Conservation (phyloP, 352 stramenopile genomes). For the Globisporangium cystogenes region DNA sequence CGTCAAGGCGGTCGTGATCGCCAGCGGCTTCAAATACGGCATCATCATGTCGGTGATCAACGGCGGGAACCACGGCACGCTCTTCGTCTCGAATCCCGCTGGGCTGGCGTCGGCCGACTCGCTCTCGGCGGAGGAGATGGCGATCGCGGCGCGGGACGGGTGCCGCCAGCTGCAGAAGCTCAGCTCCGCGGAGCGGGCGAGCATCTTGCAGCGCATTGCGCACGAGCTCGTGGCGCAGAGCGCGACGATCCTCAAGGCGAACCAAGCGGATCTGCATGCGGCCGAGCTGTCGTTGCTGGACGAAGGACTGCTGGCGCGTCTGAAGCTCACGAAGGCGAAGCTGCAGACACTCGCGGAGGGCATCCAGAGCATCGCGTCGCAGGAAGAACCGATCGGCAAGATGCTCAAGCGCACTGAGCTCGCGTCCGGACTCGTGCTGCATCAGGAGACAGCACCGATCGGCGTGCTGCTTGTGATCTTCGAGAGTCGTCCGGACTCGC, state of each 20-base stretch:
- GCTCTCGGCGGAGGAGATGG: constrained; percentile 71
- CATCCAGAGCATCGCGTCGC: constrained; percentile 89
- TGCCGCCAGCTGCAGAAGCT: constrained; percentile 88
- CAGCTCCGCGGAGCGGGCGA: constrained; percentile 75
- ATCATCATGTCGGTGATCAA: constrained; percentile 88
- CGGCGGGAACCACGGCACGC: constrained; percentile 70
- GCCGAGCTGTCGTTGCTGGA: constrained; percentile 62
- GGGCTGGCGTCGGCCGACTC: constrained; percentile 26
- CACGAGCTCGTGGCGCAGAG: constrained; percentile 77
- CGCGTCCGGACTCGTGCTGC: constrained; percentile 88
- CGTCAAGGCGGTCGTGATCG: constrained; percentile 92
- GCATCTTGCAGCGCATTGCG: constrained; percentile 89
- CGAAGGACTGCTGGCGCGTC: constrained; percentile 60
- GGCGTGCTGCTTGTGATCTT: constrained; percentile 98
- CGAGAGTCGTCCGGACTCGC: constrained; percentile 95
- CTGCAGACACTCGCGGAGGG: constrained; percentile 93
- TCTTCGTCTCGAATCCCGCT: constrained; percentile 80
- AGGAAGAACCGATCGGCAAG: constrained; percentile 69
- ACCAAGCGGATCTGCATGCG: constrained; percentile 88
- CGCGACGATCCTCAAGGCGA: constrained; percentile 89
- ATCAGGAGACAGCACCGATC: constrained; percentile 94
- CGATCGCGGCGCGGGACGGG: constrained; percentile 70
- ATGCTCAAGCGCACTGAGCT: constrained; percentile 87
- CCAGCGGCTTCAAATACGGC: constrained; percentile 91
- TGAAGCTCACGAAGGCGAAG: constrained; percentile 92